A percentile compares a stretch with the other conserved stretches of the same genome.
Conservation (phyloP, 345 rosid species). For the Trapa incisa region DNA sequence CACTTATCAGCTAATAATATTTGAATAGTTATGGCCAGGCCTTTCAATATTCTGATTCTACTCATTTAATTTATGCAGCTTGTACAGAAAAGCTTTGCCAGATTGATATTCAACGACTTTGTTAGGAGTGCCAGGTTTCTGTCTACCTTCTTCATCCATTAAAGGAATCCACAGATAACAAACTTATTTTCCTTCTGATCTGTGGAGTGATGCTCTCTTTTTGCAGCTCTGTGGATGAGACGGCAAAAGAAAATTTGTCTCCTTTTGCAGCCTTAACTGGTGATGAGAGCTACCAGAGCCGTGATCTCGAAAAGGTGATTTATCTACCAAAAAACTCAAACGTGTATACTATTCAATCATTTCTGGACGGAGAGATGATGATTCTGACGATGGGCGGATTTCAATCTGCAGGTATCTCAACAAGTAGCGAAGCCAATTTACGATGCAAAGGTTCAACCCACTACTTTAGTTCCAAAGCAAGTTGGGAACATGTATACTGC, state of each 20-base stretch:
- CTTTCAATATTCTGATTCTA: constrained; percentile 3
- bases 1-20: not conserved
- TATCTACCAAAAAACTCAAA: not conserved
- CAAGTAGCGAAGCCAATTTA: constrained; percentile 80
- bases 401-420: constrained; percentile 58
- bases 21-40: not conserved
- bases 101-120: constrained; percentile 75
- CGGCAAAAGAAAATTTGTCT: constrained; percentile 64
- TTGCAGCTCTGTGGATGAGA: constrained; percentile 70
- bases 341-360: not conserved
- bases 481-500: constrained; percentile 99
- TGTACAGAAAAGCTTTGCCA: constrained; percentile 97
- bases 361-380: not conserved
- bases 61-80: constrained; percentile 45
- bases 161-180: not conserved
- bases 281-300: constrained; percentile 87
- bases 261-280: constrained; percentile 64
- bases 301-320: constrained; percentile 91
- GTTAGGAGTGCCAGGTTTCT: constrained; percentile 70
- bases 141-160: constrained; percentile 2
- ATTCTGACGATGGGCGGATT: not conserved
- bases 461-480: constrained; percentile 86
- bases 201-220: not conserved
- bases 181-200: not conserved
- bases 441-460: constrained; percentile 72